These are phyloP conservation scores for Elsinoe arachidis DNA, from an alignment of 2,329 filamentous ascomycete genomes.

Conservation along the genomic window DNA sequence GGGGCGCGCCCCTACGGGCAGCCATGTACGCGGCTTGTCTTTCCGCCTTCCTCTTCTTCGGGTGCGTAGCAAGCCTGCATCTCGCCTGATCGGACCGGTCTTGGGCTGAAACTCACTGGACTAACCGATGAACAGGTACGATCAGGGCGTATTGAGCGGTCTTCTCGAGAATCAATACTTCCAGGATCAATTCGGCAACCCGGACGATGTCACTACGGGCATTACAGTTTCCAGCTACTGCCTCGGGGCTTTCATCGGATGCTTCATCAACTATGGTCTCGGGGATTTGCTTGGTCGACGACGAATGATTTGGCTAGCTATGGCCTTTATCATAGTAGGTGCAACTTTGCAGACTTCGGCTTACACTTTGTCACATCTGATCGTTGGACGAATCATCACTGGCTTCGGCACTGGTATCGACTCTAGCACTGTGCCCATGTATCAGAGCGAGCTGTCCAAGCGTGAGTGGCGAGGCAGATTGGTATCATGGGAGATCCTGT, in stretches of 20 bases:
- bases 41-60: no score
- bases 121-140: no score
- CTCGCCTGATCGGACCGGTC: no score
- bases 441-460: conserved; percentile 46
- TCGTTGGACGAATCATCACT: conserved; percentile 44
- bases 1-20: no score
- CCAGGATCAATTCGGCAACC: conserved; percentile 30
- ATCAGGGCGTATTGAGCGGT: no score
- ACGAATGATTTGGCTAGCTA: conserved; percentile 33
- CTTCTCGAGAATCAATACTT: no score
- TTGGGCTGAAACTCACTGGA: no score
- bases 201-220: conserved; percentile 28
- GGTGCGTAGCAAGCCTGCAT: no score
- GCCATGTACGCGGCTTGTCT: no score
- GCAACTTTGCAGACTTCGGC: conserved; percentile 31
- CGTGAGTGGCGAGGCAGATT: conserved; percentile 51
- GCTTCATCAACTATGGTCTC: conserved; percentile 32
- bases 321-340: conserved; percentile 35
- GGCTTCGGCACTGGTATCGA: conserved; percentile 50
- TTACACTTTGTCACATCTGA: conserved; percentile 40
- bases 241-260: conserved; percentile 41
- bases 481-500: no score
- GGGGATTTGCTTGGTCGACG: conserved; percentile 40
- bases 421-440: conserved; percentile 46
- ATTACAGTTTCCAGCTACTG: conserved; percentile 31